Base-by-base conservation (phyloP, 345 rosid genomes). In the Populus deltoides region DNA sequence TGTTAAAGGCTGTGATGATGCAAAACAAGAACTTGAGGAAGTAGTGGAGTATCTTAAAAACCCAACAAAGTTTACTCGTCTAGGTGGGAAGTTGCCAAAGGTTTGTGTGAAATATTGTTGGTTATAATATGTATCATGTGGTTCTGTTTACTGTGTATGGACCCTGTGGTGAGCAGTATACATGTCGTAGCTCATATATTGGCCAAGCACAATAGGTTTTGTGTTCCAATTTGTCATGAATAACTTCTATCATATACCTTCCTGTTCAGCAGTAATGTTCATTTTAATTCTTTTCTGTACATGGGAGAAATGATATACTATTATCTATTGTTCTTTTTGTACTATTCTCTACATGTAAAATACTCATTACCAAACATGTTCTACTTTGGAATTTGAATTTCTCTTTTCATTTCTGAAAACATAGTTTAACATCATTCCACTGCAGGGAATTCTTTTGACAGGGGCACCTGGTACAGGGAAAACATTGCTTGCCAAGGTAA, bases 391-490 rank as follows among this genome's bases (percentile, higher is more conserved):
- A 59, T 24, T 59, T 72, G 65, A 57, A 41, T 61, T 18, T 17
- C 16, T 29, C 29, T 66, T 31, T 80, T 27, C 39, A 38, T 72
- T 53, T 45, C 8, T 68, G 18, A 66, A 61, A 39, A 45, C 67
- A 36, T 43, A 61, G 47, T 61, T 66, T 68, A 67, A 70, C 73
- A 36, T 59, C 62, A 53, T 38, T 72, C 74, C 59, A 80, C 81
- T 51, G 72, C 87, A 93, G 99, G 99, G 98, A 87, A 97, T 97
- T 83, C 95, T 97, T 79, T 89, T 97, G 82, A 97, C 99, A 8
- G 99, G 99, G 81, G 97, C 98, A 71, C 98, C 99, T 86, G 99
- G 98, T 81, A 97, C 99, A 61, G 99, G 99, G 80, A 97, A 93
- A 87, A 97, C 98, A 65, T 86, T 97, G 80, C 92, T 97, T 78